Base-by-base conservation (phyloP, 2,329 filamentous ascomycete species). In the Byssothecium circinans region DNA sequence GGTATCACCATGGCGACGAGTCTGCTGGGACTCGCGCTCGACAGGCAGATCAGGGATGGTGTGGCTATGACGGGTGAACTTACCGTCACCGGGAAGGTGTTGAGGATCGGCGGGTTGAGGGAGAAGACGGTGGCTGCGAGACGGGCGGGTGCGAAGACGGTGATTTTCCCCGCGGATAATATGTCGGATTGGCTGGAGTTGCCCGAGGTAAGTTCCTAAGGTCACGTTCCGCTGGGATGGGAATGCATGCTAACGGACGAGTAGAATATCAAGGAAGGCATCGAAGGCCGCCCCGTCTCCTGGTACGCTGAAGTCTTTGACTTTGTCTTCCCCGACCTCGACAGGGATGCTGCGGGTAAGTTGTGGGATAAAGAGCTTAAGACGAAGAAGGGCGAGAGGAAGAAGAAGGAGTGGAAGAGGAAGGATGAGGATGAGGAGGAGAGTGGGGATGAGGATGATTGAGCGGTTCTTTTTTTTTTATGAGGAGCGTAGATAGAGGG, bases 1-100 rank as follows among this genome's bases (percentile, higher is more conserved):
- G 94, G 94, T 68, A 94, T 99, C 65, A 99, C 94, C 6, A 99
- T 99, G 94, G 88, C 94, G n/a, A 95, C 91, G 6, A 91, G 88
- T 49, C 74, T 99, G 61, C 78, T 99, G 41, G 92, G 88, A 43
- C 78, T 99, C 52, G 92, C 90, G 8, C 76, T 97, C 32, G 84
- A 96, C 57, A 81, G 81, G 37, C 81, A 86, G 14, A 80, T 99
- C 41, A 81, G 91, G 65, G 89, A 92, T 6, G 90, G 89, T 0
- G 85, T 97, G 58, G 92, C 95, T 49, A 99, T 99, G 94, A 99
- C 94, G 1, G 94, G 94, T 54, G 94, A 99, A 74, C 78, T 99
- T 55, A 99, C 95, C 1, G 85, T 99, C 43, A 99, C 94, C 1
- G 94, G 94, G 45, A 99, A 99, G 75, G 92, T 99, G 2, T 76